phyloP scores from a whole-genome alignment of 805 yeast genomes.

The Schizosaccharomyces cryophilus region DNA sequence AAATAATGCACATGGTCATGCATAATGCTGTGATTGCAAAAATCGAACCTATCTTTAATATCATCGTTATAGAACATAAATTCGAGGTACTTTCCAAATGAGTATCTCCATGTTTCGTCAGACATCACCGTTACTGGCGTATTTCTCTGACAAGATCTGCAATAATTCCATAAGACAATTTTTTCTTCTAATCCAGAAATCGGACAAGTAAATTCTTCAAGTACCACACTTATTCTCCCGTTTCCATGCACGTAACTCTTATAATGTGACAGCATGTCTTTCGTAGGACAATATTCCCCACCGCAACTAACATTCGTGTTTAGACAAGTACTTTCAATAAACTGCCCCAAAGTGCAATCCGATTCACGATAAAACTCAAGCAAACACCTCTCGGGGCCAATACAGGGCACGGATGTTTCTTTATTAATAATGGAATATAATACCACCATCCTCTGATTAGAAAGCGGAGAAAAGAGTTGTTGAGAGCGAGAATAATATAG shows the following conservation, averaged over 20 bases:
- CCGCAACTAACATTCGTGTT: conserved; percentile 46
- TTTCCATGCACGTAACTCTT: conserved; percentile 72
- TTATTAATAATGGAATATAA: conserved; percentile 63
- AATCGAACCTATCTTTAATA: conserved; percentile 31
- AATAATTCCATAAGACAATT: conserved; percentile 74
- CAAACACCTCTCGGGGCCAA: conserved; percentile 66
- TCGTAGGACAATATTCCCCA: conserved; percentile 38
- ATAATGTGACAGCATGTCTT: conserved; percentile 42
- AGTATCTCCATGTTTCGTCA: conserved; percentile 67
- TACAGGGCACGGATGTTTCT: conserved; percentile 71
- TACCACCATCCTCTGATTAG: conserved; percentile 57
- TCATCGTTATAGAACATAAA: conserved; percentile 50
- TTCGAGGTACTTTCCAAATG: conserved; percentile 84
- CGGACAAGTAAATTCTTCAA: conserved; percentile 35
- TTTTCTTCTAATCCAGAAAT: conserved; percentile 38
- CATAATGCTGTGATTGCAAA: conserved; percentile 60
- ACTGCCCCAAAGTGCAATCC: conserved; percentile 74
- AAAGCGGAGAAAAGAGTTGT: conserved; percentile 38
- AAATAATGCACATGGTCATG: conserved; percentile 66
- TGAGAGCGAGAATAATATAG: conserved; percentile 26
- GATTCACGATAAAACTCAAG: conserved; percentile 78
- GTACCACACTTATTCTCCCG: conserved; percentile 54
- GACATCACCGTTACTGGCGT: conserved; percentile 66
- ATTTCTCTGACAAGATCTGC: conserved; percentile 50
- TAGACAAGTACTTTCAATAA: conserved; percentile 51